Evolutionary conservation across 192 early-diverging fungal species (phyloP), one percentile per base, ranked within the genome.

Genomic region (Chytriomyces confervae): DNA sequence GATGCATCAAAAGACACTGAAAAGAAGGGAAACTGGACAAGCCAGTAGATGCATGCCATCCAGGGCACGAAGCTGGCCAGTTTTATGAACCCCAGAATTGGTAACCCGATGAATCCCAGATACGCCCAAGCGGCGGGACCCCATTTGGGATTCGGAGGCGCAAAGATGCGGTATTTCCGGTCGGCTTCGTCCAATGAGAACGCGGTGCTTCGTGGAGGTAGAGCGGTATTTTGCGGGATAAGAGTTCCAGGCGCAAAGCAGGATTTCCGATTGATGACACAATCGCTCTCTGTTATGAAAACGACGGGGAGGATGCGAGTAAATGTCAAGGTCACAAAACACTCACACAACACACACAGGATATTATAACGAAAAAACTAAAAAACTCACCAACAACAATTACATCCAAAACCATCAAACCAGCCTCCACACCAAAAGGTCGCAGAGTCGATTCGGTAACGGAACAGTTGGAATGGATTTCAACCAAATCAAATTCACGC

Each of bases 401-500:
- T 24, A 81, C 76, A 10, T 47, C 53, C 13, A 86, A 68, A 23
- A 77, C 62, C 83, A 86, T 84, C 11, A 72, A 49, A 10, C 81
- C 81, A 16, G 66, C 62, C 18, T 77, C 74, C 53, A 81, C 61
- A 16, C 77, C 61, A 69, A 84, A 86, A 0, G 83, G 83, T 23
- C 85, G 85, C 44, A 83, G 27, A 10, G 57, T 66, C 60, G 67
- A 79, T 46, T 57, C 49, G 45, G 84, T 76, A 76, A 86, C 69
- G 11, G 53, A 51, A 27, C 75, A 80, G 53, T 79, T 50, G 51
- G 60, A 67, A 20, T 83, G 78, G 61, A 86, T 82, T 27, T 79
- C 75, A 50, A 86, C 62, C 27, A 86, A 70, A 62, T 86, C 85
- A 78, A 78, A 84, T 64, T 86, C 85, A 16, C 81, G 63, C 23